Evolutionary conservation across 495 filamentous ascomycete genomes (phyloP).

Genomic region (Podospora australis): DNA sequence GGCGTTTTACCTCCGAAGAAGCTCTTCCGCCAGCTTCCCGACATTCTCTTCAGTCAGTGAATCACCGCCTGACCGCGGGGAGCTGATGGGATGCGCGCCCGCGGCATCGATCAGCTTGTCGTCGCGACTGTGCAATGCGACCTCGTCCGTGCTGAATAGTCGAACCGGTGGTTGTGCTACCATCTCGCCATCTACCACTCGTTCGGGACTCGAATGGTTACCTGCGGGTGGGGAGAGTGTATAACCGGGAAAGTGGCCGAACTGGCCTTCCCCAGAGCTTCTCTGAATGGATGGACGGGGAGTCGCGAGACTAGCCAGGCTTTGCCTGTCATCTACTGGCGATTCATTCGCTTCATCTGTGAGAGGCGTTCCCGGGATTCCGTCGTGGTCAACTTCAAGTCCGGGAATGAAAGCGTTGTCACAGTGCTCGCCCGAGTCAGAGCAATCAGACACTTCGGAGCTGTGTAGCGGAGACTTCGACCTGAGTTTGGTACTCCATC

Average conservation of each 20-base stretch:
- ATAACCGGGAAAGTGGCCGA: not conserved
- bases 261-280: not conserved
- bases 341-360: not conserved
- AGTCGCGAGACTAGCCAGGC: not conserved
- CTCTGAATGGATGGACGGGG: not conserved
- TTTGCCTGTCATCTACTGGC: not conserved
- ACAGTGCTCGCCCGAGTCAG: constrained; percentile 1
- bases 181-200: too few species aligned
- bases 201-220: too few species aligned
- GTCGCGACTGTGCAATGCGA: not conserved
- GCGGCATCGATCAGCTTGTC: not conserved
- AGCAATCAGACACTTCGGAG: not conserved
- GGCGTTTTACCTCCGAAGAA: too few species aligned
- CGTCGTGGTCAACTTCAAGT: not conserved
- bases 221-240: not conserved
- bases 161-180: not conserved
- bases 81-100: not conserved
- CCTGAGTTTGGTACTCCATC: constrained; percentile 35
- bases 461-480: not conserved
- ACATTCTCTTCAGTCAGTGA: constrained; percentile 3
- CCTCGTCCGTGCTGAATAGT: not conserved
- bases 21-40: not conserved
- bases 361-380: not conserved
- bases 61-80: too few species aligned
- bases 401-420: not conserved